These are phyloP conservation scores for Dalbergia cultrata DNA, from an alignment of 306 rosid species.

Conservation along the genomic window DNA sequence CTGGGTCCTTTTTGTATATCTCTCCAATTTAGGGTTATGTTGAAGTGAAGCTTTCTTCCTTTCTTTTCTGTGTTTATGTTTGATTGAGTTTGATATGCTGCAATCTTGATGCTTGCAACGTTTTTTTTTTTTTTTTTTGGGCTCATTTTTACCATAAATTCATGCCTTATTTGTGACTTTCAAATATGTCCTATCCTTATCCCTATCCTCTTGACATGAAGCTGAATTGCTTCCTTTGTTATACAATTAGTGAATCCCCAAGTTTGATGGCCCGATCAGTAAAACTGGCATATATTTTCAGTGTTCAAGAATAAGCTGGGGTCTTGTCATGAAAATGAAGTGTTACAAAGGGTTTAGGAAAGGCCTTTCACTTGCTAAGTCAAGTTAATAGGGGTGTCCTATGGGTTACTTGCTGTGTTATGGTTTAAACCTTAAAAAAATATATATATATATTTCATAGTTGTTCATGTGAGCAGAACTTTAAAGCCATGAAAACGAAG, in stretches of 20 bases:
- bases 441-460: constrained; percentile 4
- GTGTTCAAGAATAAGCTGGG: constrained; percentile 11
- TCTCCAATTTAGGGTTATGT: constrained; percentile 27
- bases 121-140: neutral
- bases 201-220: neutral
- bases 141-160: neutral
- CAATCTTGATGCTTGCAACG: neutral
- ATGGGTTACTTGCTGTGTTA: neutral
- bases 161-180: neutral
- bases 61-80: constrained; percentile 1
- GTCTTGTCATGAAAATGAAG: constrained; percentile 17
- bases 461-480: constrained; percentile 2
- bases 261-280: constrained; percentile 6
- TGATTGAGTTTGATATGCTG: constrained; percentile 34
- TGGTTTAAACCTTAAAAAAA: neutral
- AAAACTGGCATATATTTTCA: neutral
- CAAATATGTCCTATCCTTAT: neutral
- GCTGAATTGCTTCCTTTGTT: neutral
- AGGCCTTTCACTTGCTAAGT: constrained; percentile 11
- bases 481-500: constrained; percentile 3
- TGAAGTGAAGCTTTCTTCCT: constrained; percentile 2
- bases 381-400: constrained; percentile 10
- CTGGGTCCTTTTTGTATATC: neutral
- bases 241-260: neutral
- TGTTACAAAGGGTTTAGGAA: neutral